Evolutionary conservation across 148 eudicot species (phyloP), one percentile per base, ranked within the genome.

Genomic region (Persicaria maculosa): DNA sequence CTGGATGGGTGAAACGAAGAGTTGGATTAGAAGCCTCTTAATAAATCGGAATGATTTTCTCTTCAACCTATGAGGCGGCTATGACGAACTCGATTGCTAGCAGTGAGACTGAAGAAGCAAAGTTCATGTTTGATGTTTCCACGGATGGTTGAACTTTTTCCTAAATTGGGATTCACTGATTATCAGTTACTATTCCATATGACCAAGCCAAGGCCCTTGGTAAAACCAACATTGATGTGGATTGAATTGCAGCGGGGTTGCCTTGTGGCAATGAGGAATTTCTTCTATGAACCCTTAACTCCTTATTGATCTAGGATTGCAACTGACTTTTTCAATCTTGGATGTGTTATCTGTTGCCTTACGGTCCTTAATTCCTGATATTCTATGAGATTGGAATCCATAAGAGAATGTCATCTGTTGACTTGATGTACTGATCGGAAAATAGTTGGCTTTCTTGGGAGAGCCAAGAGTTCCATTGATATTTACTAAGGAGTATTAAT

Each of bases 231-330:
- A 95, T 92, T 65, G 99, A 95, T 76, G 92, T 90, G 71, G 94
- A 86, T 72, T 87, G 99, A 15, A 95, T 95, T 77, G 94, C 96
- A 61, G 99, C 99, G 40, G 97, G 99, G 46, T 80, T 95, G 75
- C 99, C 99, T 65, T 95, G 99, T 82, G 98, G 97, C 36, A 92
- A 91, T 76, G 99, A 95, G 77, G 99, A 97, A 55, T 95, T 95
- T 73, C 97, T 95, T 81, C 90, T 95, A 92, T 79, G 97, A 92
- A 76, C 93, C 53, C 17, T 6, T 4, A 25, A 61, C 68, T 6
- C 3, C 3, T 10, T 61, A 61, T 61, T 22, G 11, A 0, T 61
- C 44, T 61, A 22, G 4, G 36, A 61, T 61, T 6, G 9, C 44
- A 22, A 61, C 44, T 9, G 9, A 25, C 11, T 22, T 9, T 61